Conservation (phyloP, 106 monocot genomes). For the Allium cepa region DNA sequence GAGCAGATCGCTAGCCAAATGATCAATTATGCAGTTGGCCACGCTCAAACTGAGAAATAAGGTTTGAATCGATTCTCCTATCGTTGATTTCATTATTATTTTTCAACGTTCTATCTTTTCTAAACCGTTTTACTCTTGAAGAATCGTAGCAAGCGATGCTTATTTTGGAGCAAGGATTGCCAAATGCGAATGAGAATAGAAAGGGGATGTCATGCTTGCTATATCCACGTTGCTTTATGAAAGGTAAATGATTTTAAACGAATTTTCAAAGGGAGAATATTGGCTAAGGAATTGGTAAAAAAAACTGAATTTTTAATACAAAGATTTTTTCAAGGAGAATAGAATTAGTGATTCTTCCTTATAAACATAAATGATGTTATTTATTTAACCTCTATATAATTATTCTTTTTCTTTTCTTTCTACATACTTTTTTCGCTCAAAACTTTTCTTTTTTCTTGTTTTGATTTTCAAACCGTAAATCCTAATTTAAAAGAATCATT, state of each 20-base stretch:
- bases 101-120: neutral
- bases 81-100: neutral
- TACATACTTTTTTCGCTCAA: no score
- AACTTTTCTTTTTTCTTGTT: no score
- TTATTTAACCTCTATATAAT: no score
- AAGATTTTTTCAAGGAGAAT: no score
- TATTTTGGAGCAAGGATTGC: constrained; percentile 61
- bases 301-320: no score
- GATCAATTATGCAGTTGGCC: constrained; percentile 54
- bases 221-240: constrained; percentile 79
- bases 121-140: constrained; percentile 3
- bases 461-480: no score
- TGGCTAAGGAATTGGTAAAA: no score
- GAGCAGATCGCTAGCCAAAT: constrained; percentile 36
- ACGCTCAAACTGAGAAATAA: constrained; percentile 42
- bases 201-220: constrained; percentile 34
- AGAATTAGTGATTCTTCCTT: no score
- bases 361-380: no score
- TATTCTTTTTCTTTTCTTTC: no score
- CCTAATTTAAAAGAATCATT: no score
- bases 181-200: constrained; percentile 29
- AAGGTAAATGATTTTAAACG: constrained; percentile 22
- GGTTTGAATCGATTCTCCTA: constrained; percentile 12
- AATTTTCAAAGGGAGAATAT: no score
- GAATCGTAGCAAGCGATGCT: constrained; percentile 51